Percentiles rank a stretch among this genome's conserved stretches.
These are phyloP conservation scores for Phytophthora pseudosyringae DNA, from an alignment of 352 stramenopile species.

Conservation along the genomic window DNA sequence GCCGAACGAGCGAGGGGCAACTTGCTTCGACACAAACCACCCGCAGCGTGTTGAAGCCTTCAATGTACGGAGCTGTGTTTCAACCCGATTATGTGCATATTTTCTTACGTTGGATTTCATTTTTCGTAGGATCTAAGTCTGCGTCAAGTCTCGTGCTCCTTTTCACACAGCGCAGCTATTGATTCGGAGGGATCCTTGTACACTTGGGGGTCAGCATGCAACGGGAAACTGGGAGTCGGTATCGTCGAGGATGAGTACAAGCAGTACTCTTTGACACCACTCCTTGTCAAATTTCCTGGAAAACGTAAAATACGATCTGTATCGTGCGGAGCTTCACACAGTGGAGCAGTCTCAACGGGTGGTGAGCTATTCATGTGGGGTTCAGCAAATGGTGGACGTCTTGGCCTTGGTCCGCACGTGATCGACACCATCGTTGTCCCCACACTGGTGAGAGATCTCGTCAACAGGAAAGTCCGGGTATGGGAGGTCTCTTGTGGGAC, in stretches of 20 bases:
- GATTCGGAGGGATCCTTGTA: constrained; percentile 79
- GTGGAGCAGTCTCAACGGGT: constrained; percentile 64
- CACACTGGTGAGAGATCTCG: constrained; percentile 83
- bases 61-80: constrained; percentile 25
- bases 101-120: not conserved
- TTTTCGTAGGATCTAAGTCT: constrained; percentile 44
- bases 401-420: constrained; percentile 86
- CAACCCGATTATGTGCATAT: not conserved
- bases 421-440: constrained; percentile 74
- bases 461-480: constrained; percentile 67
- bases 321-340: constrained; percentile 90
- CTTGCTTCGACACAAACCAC: constrained; percentile 72
- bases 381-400: constrained; percentile 90
- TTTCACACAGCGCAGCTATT: constrained; percentile 90
- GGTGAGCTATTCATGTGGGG: constrained; percentile 91
- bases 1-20: constrained; percentile 51
- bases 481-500: constrained; percentile 78
- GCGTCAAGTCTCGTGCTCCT: constrained; percentile 68
- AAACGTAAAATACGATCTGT: constrained; percentile 73
- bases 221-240: constrained; percentile 91
- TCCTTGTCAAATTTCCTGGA: constrained; percentile 73
- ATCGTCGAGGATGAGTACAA: constrained; percentile 81
- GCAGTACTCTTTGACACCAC: constrained; percentile 75
- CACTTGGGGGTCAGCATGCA: constrained; percentile 86
- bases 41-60: constrained; percentile 66